Evolutionary conservation across 208 protist species (phyloP), one percentile per base, ranked within the genome.

Genomic region (Wallacemonas sp.): DNA sequence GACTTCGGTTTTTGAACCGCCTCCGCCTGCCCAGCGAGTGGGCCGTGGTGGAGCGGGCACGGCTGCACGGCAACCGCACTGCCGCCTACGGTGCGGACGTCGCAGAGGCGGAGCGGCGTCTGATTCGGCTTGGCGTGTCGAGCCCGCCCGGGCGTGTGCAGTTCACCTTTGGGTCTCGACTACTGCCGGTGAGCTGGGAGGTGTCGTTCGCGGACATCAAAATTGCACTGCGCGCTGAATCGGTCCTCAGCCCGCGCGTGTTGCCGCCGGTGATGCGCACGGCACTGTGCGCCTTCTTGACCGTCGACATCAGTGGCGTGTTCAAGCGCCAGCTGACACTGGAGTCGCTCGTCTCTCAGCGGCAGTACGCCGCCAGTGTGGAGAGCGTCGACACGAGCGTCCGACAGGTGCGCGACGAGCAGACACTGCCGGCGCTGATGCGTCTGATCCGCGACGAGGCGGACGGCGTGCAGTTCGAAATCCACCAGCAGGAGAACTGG

Each of bases 21-120:
- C 32, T 81, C 33, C 68, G 74, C 14, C 25, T 55, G 16, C 67
- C 81, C 8, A n/a, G 41, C 1, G 68, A 65, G 12, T 82, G 77
- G 77, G 67, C 48, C 0, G 39, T 73, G 0, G 20, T 61, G 8
- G 26, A 57, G 18, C 62, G 69, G 3, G 26, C 52, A 25, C 52
- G 52, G 16, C 12, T 11, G 10, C n/a, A 2, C 10, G 52, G 32
- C 29, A 41, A 59, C 31, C 26, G 31, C 31, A 59, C 16, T 11
- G 5, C 18, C 7, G 5, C 32, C n/a, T 59, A 41, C 31, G 31
- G 4, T 2, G 16, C 3, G 3, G 52, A 59, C 4, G 31, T 59
- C 2, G 11, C 8, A 10, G n/a, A 39, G n/a, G 52, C 52, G 3
- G 52, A 33, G 31, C 14, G 14, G 31, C 31, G 31, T 7, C 10